A percentile compares a stretch with the other conserved stretches of the same genome.
Evolutionary conservation across 1,284 basidiomycete genomes (phyloP).

Genomic region (Leccinum fallax): DNA sequence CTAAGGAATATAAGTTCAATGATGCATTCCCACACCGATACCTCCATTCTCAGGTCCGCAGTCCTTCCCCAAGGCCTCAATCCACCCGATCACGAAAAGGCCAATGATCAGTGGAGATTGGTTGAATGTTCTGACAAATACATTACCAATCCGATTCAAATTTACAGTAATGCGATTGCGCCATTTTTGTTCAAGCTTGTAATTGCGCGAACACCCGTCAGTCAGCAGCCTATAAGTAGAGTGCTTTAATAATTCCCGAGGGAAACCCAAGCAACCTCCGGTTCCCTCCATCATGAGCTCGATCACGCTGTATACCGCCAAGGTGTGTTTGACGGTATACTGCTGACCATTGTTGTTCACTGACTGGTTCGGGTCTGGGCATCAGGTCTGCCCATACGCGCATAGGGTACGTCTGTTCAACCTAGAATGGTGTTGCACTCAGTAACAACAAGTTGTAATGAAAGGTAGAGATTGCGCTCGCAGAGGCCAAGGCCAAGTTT

Average conservation of each 20-base stretch:
- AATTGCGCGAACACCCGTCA: not conserved
- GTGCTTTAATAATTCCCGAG: not conserved
- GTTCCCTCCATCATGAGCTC: slow-evolving; percentile 8
- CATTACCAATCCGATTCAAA: not conserved
- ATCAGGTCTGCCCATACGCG: slow-evolving; percentile 17
- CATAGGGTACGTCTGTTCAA: slow-evolving; percentile 12
- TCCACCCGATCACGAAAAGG: not conserved
- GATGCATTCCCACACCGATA: not conserved
- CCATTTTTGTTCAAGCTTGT: not conserved
- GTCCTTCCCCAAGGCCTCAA: not conserved
- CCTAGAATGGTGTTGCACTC: not conserved
- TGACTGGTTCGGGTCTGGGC: not conserved
- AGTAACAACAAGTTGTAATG: not conserved
- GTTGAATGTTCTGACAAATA: not conserved
- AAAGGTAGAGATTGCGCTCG: slow-evolving; percentile 59
- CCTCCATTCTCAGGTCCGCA: too few species aligned
- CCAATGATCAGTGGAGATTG: not conserved
- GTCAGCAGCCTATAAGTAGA: slow-evolving; percentile 9
- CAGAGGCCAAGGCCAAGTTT: slow-evolving; percentile 52
- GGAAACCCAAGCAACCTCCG: not conserved
- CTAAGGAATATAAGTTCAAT: not conserved
- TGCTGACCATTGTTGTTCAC: not conserved
- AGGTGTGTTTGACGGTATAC: slow-evolving; percentile 32
- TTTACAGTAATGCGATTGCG: not conserved
- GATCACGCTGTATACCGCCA: slow-evolving; percentile 52